A percentile compares a stretch with the other conserved stretches of the same genome.
Conservation (phyloP, 2,329 filamentous ascomycete genomes). For the Cercospora sesami region DNA sequence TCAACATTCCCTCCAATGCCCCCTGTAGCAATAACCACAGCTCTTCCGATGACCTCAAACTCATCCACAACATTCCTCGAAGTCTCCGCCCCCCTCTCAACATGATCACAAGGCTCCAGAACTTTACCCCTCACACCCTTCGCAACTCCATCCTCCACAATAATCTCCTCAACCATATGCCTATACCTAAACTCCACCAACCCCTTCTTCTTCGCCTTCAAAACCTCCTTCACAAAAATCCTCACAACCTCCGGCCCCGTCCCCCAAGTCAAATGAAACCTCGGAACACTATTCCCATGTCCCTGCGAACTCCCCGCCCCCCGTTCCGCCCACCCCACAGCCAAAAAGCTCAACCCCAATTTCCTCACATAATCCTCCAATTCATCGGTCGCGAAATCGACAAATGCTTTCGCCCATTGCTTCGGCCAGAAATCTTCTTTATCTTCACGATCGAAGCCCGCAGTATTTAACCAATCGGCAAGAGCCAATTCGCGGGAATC, state of each 20-base stretch:
- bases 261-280: slow-evolving; percentile 4
- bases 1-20: background rate
- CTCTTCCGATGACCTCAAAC: background rate
- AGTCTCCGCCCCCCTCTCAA: background rate
- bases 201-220: background rate
- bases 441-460: background rate
- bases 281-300: slow-evolving; percentile 3
- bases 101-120: background rate
- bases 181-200: background rate
- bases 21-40: background rate
- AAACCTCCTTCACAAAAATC: background rate
- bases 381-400: background rate
- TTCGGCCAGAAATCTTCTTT: slow-evolving; percentile 3
- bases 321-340: background rate
- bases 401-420: slow-evolving; percentile 2
- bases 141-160: slow-evolving; percentile 1
- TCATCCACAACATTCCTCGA: background rate
- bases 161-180: slow-evolving; percentile 2
- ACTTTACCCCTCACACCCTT: background rate
- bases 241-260: background rate
- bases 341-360: background rate
- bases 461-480: background rate
- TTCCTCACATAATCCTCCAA: background rate
- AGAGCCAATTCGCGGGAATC: background rate
- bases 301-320: background rate